These are phyloP conservation scores for Carex arenaria DNA, from an alignment of 202 grass and related monocot genomes.

Conservation along the genomic window DNA sequence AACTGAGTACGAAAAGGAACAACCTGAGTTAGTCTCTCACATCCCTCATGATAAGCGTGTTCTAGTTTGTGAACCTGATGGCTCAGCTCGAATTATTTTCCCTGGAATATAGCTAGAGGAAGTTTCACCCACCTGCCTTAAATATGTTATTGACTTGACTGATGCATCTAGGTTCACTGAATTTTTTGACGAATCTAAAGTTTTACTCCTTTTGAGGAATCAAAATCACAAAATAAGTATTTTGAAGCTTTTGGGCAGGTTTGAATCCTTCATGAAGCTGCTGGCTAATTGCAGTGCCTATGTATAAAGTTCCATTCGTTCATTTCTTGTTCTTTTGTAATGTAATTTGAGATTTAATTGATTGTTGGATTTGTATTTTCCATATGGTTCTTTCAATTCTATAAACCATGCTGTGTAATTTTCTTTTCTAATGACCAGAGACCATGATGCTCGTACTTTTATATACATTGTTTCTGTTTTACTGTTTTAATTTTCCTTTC, in stretches of 20 bases:
- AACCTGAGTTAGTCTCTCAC: constrained; percentile 49
- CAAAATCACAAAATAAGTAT: neutral
- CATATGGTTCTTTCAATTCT: neutral
- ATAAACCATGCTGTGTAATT: neutral
- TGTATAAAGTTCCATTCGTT: neutral
- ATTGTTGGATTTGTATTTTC: constrained; percentile 2
- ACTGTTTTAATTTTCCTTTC: neutral
- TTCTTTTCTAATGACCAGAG: no score
- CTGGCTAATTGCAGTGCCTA: neutral
- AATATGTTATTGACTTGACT: neutral
- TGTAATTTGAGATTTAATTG: neutral
- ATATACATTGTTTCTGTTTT: no score
- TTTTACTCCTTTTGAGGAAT: neutral
- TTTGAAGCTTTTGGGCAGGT: neutral
- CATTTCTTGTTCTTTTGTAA: constrained; percentile 16
- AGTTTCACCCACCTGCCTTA: neutral
- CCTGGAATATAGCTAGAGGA: constrained; percentile 7
- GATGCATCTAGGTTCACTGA: neutral
- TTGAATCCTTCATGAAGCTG: neutral
- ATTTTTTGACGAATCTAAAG: neutral
- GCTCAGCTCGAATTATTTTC: constrained; percentile 47
- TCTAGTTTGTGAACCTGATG: constrained; percentile 65
- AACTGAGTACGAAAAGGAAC: constrained; percentile 56
- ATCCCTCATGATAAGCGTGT: constrained; percentile 56
- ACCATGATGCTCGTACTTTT: no score